Conservation (phyloP, 2,329 filamentous ascomycete species). For the Ophioceras dolichostomum region DNA sequence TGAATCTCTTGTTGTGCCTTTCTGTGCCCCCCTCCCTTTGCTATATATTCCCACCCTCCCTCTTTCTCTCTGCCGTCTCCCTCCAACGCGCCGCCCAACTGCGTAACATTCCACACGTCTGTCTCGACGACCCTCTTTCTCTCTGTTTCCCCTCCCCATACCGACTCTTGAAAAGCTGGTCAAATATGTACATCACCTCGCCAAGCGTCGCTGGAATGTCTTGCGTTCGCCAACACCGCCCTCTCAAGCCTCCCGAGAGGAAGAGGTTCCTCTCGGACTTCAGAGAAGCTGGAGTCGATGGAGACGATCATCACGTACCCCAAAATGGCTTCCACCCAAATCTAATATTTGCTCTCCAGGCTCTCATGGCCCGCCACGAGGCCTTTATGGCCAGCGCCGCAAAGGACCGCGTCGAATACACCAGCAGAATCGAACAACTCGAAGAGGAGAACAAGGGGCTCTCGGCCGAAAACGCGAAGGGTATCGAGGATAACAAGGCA, state of each 20-base stretch:
- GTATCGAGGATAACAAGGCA: slow-evolving; percentile 70
- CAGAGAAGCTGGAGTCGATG: no score
- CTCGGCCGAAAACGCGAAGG: slow-evolving; percentile 63
- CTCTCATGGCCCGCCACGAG: slow-evolving; percentile 83
- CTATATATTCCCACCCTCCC: slow-evolving; percentile 1
- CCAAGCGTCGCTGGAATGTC: no score
- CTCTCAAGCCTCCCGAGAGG: no score
- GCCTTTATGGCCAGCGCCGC: slow-evolving; percentile 89
- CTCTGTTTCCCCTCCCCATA: background rate
- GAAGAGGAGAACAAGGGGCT: slow-evolving; percentile 63
- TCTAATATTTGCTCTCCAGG: slow-evolving; percentile 70
- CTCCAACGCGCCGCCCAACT: background rate
- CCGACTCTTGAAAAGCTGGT: no score
- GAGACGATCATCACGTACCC: no score
- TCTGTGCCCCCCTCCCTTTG: slow-evolving; percentile 11
- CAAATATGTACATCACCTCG: no score
- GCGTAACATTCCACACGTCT: background rate
- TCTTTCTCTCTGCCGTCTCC: background rate
- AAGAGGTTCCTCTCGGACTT: no score
- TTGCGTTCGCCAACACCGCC: no score
- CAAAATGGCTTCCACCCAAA: background rate
- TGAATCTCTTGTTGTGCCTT: slow-evolving; percentile 1
- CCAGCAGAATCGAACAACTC: slow-evolving; percentile 59
- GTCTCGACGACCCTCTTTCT: background rate
- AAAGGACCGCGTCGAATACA: slow-evolving; percentile 65